Percentiles rank a stretch among this genome's conserved stretches.
Conservation (phyloP, 257 asterid species). For the Apocynum venetum region DNA sequence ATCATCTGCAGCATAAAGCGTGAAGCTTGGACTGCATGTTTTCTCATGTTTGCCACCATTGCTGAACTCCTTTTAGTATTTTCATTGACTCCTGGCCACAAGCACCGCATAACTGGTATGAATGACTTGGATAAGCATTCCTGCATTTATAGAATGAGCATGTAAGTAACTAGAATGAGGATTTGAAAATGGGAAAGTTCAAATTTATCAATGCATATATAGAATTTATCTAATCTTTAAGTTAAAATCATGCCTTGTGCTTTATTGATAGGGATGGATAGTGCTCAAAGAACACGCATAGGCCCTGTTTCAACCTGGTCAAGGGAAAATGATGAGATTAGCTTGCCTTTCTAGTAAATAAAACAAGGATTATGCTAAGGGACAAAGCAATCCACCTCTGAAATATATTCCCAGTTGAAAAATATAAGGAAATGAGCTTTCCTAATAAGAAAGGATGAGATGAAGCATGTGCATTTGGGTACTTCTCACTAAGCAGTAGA, state of each 20-base stretch:
- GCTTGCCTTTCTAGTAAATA: conserved; percentile 6
- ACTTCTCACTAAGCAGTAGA: conserved; percentile 70
- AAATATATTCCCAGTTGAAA: conserved; percentile 49
- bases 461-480: conserved; percentile 39
- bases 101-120: conserved; percentile 65
- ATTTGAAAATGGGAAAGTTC: neutral
- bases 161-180: neutral
- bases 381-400: conserved; percentile 48
- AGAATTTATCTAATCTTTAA: neutral
- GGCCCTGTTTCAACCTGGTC: conserved; percentile 82
- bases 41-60: conserved; percentile 76
- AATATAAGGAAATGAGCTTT: conserved; percentile 68
- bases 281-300: conserved; percentile 92
- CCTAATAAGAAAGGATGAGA: conserved; percentile 57
- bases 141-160: conserved; percentile 41
- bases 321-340: conserved; percentile 20
- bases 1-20: conserved; percentile 95
- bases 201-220: neutral
- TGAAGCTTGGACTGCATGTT: conserved; percentile 88
- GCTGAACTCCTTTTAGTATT: conserved; percentile 48
- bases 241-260: conserved; percentile 58
- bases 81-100: conserved; percentile 94
- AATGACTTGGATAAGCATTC: conserved; percentile 74
- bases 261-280: conserved; percentile 76
- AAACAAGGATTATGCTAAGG: conserved; percentile 6